Conservation (phyloP, 2,329 filamentous ascomycete genomes). For the Herpotrichia juniperi region DNA sequence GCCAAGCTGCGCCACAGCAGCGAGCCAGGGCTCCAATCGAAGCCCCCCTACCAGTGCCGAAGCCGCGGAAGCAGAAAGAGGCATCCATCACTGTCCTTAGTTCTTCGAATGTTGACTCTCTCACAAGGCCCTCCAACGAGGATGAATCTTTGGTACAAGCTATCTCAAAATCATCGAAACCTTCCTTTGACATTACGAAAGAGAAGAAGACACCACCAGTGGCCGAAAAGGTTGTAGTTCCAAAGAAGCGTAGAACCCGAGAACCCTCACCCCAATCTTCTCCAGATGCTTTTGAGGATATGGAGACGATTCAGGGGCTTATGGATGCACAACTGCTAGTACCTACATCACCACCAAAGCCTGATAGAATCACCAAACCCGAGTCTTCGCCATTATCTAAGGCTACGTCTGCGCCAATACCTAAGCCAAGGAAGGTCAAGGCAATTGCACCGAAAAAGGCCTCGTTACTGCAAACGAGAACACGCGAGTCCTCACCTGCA, state of each 20-base stretch:
- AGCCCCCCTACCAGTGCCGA: constrained; percentile 2
- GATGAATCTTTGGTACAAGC: neutral
- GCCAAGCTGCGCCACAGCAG: constrained; percentile 42
- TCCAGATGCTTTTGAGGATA: constrained; percentile 26
- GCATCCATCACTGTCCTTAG: neutral
- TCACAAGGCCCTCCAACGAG: constrained; percentile 5
- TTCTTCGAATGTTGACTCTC: constrained; percentile 1
- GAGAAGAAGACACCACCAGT: constrained; percentile 13
- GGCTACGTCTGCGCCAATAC: neutral
- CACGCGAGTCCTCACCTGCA: neutral
- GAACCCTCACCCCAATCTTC: constrained; percentile 13
- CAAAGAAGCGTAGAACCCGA: constrained; percentile 10
- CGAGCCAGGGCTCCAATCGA: constrained; percentile 8
- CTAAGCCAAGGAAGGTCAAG: constrained; percentile 5
- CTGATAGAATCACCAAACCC: constrained; percentile 7
- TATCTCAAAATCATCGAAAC: neutral
- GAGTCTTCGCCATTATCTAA: constrained; percentile 3
- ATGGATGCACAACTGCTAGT: constrained; percentile 37
- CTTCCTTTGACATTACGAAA: neutral
- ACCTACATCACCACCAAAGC: constrained; percentile 14
- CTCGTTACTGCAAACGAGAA: neutral
- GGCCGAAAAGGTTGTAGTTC: neutral
- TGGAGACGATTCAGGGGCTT: constrained; percentile 31
- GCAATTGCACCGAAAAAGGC: constrained; percentile 4
- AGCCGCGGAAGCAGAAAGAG: constrained; percentile 11